Base-by-base conservation (phyloP, 257 asterid genomes). In the Henckelia pumila region DNA sequence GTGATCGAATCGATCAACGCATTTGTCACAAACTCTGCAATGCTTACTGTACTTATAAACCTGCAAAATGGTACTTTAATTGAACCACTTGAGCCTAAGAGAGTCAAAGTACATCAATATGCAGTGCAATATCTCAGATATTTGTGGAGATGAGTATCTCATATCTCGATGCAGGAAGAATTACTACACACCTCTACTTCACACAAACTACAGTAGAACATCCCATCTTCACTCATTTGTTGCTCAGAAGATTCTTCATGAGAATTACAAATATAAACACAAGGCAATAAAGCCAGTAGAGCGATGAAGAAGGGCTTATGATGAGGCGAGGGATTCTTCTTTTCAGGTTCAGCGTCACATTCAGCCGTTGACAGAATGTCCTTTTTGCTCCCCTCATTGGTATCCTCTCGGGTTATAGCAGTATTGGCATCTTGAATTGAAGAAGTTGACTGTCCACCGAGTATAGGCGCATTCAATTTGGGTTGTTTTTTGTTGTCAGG, bases 151-250 rank as follows among this genome's bases (percentile, higher is more conserved):
- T 6, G 59, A 40, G 37, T 30, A 23, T 35, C 26, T 20, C 13
- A 33, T 30, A 23, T 35, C 26, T 20, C 13, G 21, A 40, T 68
- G 20, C 24, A 57, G 35, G 59, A 20, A 23, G 64, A 16, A 56
- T 52, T 53, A 21, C 23, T 35, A 71, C 83, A 28, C 70, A 94
- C 99, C 97, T 94, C 99, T 14, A 88, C 96, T 85, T 94, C 97
- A 69, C 99, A 94, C 85, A 94, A 81, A 76, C 95, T 94, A 77
- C 99, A 94, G 82, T 88, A 94, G 82, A 91, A 94, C 99, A 94
- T 91, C 81, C 97, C 97, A 50, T 94, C 99, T 76, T 88, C 99
- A 64, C 95, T 87, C 72, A 65, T 69, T 30, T 84, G 96, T 64
- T 85, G 91, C 66, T 86, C 86, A 57, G 85, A 81, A 40, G 95